These are phyloP conservation scores for Termitomyces sp. DNA, from an alignment of 768 basidiomycete genomes.

Conservation along the genomic window DNA sequence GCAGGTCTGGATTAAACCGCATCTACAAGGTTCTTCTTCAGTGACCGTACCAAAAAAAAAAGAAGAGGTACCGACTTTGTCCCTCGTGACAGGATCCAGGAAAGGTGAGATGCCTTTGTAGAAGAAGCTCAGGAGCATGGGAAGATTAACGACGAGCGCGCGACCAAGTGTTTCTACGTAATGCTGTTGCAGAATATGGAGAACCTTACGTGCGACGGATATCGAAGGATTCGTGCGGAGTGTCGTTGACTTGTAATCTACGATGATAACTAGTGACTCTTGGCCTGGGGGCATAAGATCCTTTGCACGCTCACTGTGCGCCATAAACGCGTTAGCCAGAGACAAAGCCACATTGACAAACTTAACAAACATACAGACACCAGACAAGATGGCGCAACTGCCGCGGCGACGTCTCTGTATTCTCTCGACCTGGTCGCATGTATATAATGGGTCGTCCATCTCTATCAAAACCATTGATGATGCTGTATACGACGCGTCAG, in stretches of 20 bases:
- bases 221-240: constrained; percentile 81
- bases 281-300: constrained; percentile 85
- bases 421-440: constrained; percentile 84
- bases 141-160: constrained; percentile 79
- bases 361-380: constrained; percentile 55
- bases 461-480: constrained; percentile 79
- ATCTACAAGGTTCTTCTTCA: constrained; percentile 42
- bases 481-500: constrained; percentile 30
- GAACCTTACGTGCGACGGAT: constrained; percentile 70
- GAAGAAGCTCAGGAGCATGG: constrained; percentile 66
- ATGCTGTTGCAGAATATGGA: constrained; percentile 80
- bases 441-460: constrained; percentile 87
- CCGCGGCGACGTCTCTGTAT: constrained; percentile 69
- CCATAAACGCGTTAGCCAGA: neutral
- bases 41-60: neutral
- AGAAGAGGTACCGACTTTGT: constrained; percentile 51
- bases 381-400: constrained; percentile 85
- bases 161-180: constrained; percentile 87
- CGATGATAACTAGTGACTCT: constrained; percentile 76
- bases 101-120: constrained; percentile 84
- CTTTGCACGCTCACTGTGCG: constrained; percentile 73
- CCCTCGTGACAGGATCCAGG: constrained; percentile 81
- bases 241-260: constrained; percentile 82
- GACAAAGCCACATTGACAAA: neutral
- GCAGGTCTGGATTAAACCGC: constrained; percentile 82